Base-by-base conservation (phyloP, 2,329 filamentous ascomycete genomes). In the Exophiala oligosperma region DNA sequence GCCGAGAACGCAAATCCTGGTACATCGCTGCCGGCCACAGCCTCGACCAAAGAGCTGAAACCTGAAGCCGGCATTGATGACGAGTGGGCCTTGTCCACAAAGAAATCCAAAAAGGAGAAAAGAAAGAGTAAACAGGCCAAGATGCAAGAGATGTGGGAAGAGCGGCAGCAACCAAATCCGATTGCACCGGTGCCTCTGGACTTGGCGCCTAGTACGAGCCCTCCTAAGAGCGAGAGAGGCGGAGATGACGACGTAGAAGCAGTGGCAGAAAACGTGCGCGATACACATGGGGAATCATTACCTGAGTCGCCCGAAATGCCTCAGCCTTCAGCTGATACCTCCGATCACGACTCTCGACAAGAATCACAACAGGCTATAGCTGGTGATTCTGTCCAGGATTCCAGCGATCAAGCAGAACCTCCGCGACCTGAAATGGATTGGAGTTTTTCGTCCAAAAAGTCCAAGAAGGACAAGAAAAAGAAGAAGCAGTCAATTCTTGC, bases 61-160 rank as follows among this genome's bases (percentile, higher is more conserved):
- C 11, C 29, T 21, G 56, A 51, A 21, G 26, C 32, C 12, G 28
- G 24, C 14, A 23, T 54, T 8, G 52, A 41, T 17, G 48, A 54
- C 7, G 54, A 62, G 59, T 58, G 55, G 57, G 65, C 64, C 41
- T 56, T 60, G 17, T 54, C 61, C 3, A 64, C 63, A 26, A 71
- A 71, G 57, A 76, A 74, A 60, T 67, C 70, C 12, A 62, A 63
- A 41, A 69, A 67, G 54, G 59, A 59, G 21, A 64, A 55, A 35
- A 56, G 58, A 23, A 57, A 51, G 35, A 56, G 58, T 38, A 56
- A 41, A 43, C 56, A 54, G 44, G 35, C 48, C 17, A 52, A 49
- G 2, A 43, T 52, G 11, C 51, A 56, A 14, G 23, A 52, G n/a
- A 17, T 14, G 3, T 40, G n/a, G 7, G 23, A 29, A 11, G 41